These are phyloP conservation scores for Microstegium vimineum DNA, from an alignment of 176 grass and related monocot genomes.

Conservation along the genomic window DNA sequence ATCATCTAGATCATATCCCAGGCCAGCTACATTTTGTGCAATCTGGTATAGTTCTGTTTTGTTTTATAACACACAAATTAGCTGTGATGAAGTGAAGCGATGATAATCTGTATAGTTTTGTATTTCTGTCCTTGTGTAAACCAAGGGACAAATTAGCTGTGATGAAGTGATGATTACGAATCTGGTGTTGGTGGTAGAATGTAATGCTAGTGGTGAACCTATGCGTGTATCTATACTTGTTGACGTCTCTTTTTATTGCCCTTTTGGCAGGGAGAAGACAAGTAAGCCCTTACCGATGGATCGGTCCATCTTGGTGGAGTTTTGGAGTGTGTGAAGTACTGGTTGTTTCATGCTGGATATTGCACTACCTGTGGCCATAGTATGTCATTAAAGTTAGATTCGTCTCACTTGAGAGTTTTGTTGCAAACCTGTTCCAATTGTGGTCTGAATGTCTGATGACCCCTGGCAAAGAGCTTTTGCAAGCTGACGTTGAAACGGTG, in stretches of 20 bases:
- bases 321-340: slow-evolving; percentile 38
- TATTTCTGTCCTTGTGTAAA: background rate
- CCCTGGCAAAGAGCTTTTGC: background rate
- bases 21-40: background rate
- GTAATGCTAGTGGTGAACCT: background rate
- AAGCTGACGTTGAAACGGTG: slow-evolving; percentile 8
- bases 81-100: background rate
- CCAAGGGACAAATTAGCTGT: background rate
- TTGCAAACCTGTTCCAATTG: slow-evolving; percentile 35
- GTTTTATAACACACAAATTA: background rate
- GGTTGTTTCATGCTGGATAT: slow-evolving; percentile 29
- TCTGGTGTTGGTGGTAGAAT: background rate
- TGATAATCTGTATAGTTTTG: background rate
- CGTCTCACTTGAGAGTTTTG: slow-evolving; percentile 28
- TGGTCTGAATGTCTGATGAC: slow-evolving; percentile 24
- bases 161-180: background rate
- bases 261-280: slow-evolving; percentile 37
- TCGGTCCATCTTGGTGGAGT: slow-evolving; percentile 27
- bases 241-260: background rate
- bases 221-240: background rate
- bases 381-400: slow-evolving; percentile 36
- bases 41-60: background rate
- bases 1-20: background rate
- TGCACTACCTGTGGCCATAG: slow-evolving; percentile 9
- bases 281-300: background rate